Evolutionary conservation across 371 early-diverging fungal species (phyloP), one percentile per base, ranked within the genome.

Genomic region (Mortierella sp.): DNA sequence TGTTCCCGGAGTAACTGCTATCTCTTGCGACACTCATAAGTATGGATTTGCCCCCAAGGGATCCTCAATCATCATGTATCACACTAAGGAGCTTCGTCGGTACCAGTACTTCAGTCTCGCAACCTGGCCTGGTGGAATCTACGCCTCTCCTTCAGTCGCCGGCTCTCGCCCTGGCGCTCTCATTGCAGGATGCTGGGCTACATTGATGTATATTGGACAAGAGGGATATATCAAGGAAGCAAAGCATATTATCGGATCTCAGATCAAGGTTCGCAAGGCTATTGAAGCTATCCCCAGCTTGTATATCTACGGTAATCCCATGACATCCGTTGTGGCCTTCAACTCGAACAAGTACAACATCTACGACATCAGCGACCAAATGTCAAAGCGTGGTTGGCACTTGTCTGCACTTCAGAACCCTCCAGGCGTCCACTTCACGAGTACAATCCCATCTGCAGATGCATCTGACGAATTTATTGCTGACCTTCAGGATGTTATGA

Each of bases 31-130:
- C 84, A 96, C 98, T 0, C 98, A 98, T 90, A 98, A 98, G 88
- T 96, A 96, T 75, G 96, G 96, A 16, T 98, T 98, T 86, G 97
- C 98, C 5, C 97, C 98, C 51, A 98, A 98, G 88, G 98, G 98
- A 9, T 94, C 97, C 5, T 96, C 96, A n/a, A 95, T 98, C 35
- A 89, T 98, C 71, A 95, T 98, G 97, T 98, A 97, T 78, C 87
- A 90, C 35, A 80, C 86, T 83, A 90, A 89, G 73, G 89, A 87
- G 47, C 88, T 95, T 61, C 92, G 98, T 75, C 94, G 94, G 68
- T 93, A 92, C 84, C 97, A 97, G 84, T 98, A 97, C 86, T 97
- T 96, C 78, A 88, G 95, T 55, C 86, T 88, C 24, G 88, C 97
- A 2, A 94, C 96, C 61, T 98, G 99, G 99, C 93, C 96, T 0